Evolutionary conservation across 2,329 filamentous ascomycete species (phyloP), one percentile per base, ranked within the genome.

Genomic region (Penicillium oxalicum): DNA sequence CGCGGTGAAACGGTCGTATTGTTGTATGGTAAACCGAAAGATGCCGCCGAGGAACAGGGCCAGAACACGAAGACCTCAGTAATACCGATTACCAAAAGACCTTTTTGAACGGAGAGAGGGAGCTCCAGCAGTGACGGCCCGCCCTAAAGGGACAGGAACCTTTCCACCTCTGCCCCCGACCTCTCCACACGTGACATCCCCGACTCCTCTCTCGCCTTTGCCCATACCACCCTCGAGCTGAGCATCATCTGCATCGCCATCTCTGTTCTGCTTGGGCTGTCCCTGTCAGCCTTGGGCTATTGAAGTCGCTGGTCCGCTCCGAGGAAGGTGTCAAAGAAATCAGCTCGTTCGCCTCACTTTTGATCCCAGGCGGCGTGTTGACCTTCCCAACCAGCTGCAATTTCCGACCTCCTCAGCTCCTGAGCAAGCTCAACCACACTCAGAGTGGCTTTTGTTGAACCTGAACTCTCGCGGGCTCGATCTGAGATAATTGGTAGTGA

Each of bases 161-260:
- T 27, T 34, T n/a, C 12, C 27, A 25, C 36, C 26, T 12, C 34
- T 29, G 40, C 41, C 41, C 42, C 52, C 39, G 44, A 45, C 40
- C 41, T 41, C 48, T 6, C 50, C 5, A 36, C 55, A 57, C 55
- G 55, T 57, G 55, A 57, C 49, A 49, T 49, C 38, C 47, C 45
- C 53, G 52, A 56, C 55, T 55, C 49, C 51, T 57, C 53, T 54
- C 48, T 45, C 40, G 41, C 47, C 47, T 36, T 42, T 35, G 29
- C 41, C 29, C 36, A 48, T 39, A 41, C 36, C 47, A 44, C 45
- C 48, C 48, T 49, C 54, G 46, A 46, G 29, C 44, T 44, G 27
- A 28, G 35, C 48, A 48, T 48, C 49, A 43, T 53, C 39, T 29
- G 45, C 40, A 37, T 58, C 50, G 50, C 42, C 41, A 49, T 50